Evolutionary conservation across 1,139 yeast species (phyloP).

Genomic region (Taphrina flavorubra): DNA sequence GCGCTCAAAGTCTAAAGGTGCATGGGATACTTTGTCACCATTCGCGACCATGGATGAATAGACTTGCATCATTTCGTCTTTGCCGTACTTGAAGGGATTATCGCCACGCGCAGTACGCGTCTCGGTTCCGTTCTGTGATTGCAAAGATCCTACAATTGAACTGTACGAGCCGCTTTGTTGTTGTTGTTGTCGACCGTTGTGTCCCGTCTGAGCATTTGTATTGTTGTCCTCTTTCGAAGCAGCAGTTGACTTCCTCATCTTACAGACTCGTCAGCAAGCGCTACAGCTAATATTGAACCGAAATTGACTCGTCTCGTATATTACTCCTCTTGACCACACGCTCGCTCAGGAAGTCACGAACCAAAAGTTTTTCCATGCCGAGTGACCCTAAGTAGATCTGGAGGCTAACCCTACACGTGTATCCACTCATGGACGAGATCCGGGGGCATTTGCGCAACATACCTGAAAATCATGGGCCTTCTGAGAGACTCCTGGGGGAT

Average conservation of each 20-base stretch:
- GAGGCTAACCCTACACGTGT: slow-evolving; percentile 14
- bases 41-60: slow-evolving; percentile 24
- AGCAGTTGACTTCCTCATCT: slow-evolving; percentile 35
- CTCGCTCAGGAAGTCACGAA: slow-evolving; percentile 22
- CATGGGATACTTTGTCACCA: slow-evolving; percentile 16
- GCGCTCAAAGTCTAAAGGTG: slow-evolving; percentile 37
- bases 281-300: background rate
- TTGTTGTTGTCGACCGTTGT: slow-evolving; percentile 23
- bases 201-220: background rate
- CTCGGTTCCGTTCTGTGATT: slow-evolving; percentile 19
- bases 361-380: slow-evolving; percentile 23
- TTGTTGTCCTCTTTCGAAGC: slow-evolving; percentile 21
- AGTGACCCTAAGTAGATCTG: slow-evolving; percentile 18
- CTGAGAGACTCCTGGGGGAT: no score
- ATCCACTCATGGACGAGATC: no score
- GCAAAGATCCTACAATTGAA: slow-evolving; percentile 32
- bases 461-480: no score
- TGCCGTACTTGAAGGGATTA: slow-evolving; percentile 38
- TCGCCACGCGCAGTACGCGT: slow-evolving; percentile 28
- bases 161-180: slow-evolving; percentile 37
- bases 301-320: background rate
- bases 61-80: slow-evolving; percentile 40
- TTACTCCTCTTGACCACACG: slow-evolving; percentile 5
- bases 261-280: slow-evolving; percentile 22
- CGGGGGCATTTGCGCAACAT: no score